phyloP scores from a whole-genome alignment of 1,284 basidiomycete genomes.

The Apiotrichum sp. region DNA sequence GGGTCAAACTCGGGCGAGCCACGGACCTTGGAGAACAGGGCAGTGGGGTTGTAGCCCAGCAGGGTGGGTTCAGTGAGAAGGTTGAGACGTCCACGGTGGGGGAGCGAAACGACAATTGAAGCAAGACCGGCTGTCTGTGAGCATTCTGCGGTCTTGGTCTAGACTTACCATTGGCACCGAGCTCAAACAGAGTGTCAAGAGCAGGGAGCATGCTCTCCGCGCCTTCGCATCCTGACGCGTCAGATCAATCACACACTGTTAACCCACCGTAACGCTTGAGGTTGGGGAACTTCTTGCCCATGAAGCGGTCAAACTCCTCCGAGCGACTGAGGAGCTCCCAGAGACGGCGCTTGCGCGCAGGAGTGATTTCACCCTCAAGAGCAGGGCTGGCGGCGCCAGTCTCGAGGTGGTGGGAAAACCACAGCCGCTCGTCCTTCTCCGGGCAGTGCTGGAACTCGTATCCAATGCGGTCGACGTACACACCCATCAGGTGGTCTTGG shows the following conservation, averaged over 20 bases:
- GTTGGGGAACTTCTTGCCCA: constrained; percentile 43
- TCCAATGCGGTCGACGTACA: constrained; percentile 75
- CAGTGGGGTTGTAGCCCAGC: constrained; percentile 59
- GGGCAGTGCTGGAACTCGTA: constrained; percentile 62
- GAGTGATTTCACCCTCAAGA: constrained; percentile 38
- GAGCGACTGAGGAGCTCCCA: constrained; percentile 64
- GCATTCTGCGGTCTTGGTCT: too few relatives aligned
- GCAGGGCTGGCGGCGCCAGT: constrained; percentile 50
- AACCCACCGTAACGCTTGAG: constrained; percentile 41
- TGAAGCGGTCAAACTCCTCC: constrained; percentile 63
- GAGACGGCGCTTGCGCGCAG: constrained; percentile 53
- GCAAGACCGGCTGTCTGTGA: constrained; percentile 56
- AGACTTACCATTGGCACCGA: constrained; percentile 57
- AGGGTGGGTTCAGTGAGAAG: constrained; percentile 65
- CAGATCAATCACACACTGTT: background rate
- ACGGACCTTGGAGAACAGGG: constrained; percentile 77
- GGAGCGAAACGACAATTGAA: constrained; percentile 58
- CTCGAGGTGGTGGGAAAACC: constrained; percentile 79
- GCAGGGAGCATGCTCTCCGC: constrained; percentile 86
- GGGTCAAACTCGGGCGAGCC: constrained; percentile 61
- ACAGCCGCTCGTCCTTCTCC: constrained; percentile 46
- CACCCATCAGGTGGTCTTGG: constrained; percentile 58
- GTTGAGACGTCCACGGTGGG: constrained; percentile 77
- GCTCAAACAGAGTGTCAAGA: constrained; percentile 65
- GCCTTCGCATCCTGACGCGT: constrained; percentile 54